Evolutionary conservation across 345 rosid genomes (phyloP), one percentile per base, ranked within the genome.

Genomic region (Linum tenue): DNA sequence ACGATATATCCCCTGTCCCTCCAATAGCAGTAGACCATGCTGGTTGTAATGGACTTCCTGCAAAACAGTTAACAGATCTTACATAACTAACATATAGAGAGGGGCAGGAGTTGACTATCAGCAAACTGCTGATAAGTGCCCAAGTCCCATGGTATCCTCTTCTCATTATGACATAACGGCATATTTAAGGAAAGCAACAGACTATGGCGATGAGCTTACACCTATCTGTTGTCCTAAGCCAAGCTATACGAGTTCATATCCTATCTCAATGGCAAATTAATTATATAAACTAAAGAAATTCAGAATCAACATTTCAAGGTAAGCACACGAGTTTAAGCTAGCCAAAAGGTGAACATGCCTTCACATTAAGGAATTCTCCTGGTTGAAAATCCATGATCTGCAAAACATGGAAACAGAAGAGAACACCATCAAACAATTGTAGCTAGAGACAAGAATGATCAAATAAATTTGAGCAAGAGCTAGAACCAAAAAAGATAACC

Each of bases 301-400:
- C 9, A 41, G 44, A 41, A 4, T 41, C 44, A 56, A n/a, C 7
- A 9, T 31, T 57, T 22, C 37, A 15, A 16, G 11, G 22, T 57
- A 68, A 67, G 60, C 8, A n/a, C 15, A 40, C 50, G 7, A 10
- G 51, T 63, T 62, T 65, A 64, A 66, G 67, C 37, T 5, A 60
- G 65, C 55, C 37, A 56, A 10, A 69, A 55, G 37, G 11, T 16
- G 63, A 59, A 50, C 71, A 63, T 74, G 86, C 97, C 96, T 94
- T 94, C 65, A 90, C 89, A 65, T 88, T 86, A 22, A 90, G 92
- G 75, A 86, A 90, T 70, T 94, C 95, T 57, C 96, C 96, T 39
- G 91, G 96, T 74, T 83, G 95, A 83, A 94, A 94, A 79, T 90
- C 96, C 97, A 94, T 90, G 64, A 88, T 81, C 97, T 90, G 83